Evolutionary conservation across 1,139 yeast species (phyloP).

Genomic region (Magnusiomyces ingens): DNA sequence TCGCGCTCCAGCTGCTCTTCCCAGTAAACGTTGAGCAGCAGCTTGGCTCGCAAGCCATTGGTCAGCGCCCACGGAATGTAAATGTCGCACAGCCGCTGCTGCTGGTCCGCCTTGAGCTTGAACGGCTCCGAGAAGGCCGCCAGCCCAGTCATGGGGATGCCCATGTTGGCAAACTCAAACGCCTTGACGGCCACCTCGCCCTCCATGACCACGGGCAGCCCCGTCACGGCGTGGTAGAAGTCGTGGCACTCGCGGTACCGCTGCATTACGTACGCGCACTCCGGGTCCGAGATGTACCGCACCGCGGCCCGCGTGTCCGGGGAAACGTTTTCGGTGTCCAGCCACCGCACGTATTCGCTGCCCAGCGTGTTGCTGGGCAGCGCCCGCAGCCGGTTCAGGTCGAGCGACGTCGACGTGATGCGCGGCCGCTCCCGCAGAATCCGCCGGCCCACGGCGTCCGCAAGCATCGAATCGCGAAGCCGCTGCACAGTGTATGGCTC

Average conservation of each 20-base stretch:
- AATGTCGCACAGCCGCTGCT: conserved; percentile 42
- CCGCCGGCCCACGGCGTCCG: conserved; percentile 67
- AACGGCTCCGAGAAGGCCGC: conserved; percentile 87
- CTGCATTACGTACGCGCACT: conserved; percentile 84
- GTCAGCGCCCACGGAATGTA: conserved; percentile 87
- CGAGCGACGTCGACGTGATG: conserved; percentile 64
- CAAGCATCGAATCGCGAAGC: conserved; percentile 66
- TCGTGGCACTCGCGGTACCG: conserved; percentile 96
- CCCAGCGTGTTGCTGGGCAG: conserved; percentile 70
- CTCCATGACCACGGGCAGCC: conserved; percentile 84
- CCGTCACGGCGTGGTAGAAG: conserved; percentile 88
- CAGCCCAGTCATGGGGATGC: conserved; percentile 92
- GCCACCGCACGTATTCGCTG: conserved; percentile 69
- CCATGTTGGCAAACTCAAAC: conserved; percentile 86
- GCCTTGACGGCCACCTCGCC: conserved; percentile 94
- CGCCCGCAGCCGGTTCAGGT: conserved; percentile 52
- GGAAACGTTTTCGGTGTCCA: conserved; percentile 78
- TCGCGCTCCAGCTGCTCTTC: conserved; percentile 72
- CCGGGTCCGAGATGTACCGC: conserved; percentile 79
- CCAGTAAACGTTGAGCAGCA: conserved; percentile 89
- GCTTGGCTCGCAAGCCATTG: conserved; percentile 67
- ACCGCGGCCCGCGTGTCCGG: conserved; percentile 93
- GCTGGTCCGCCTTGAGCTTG: conserved; percentile 51
- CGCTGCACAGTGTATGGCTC: conserved; percentile 55
- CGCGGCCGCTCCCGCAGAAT: conserved; percentile 76